Evolutionary conservation across 257 asterid genomes (phyloP).

Genomic region (Rauvolfia tetraphylla): DNA sequence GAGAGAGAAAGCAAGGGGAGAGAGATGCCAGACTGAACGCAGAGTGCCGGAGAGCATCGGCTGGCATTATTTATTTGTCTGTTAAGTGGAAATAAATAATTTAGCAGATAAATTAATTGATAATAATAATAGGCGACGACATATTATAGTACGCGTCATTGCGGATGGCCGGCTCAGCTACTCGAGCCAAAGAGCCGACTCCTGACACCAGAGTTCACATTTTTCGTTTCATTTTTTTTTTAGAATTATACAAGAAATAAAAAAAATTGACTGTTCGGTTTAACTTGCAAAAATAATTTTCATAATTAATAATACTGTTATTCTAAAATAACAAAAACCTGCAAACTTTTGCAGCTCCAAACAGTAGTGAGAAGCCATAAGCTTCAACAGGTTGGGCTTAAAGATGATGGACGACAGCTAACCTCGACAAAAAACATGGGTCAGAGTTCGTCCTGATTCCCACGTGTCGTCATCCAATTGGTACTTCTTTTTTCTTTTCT

Average conservation of each 20-base stretch:
- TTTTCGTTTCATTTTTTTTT: too few species aligned
- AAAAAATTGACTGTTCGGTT: too few species aligned
- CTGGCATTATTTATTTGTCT: slow-evolving; percentile 10
- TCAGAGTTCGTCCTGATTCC: slow-evolving; percentile 6
- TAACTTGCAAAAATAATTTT: too few species aligned
- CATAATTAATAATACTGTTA: too few species aligned
- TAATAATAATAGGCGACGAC: slow-evolving; percentile 1
- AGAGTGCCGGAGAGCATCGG: slow-evolving; percentile 5
- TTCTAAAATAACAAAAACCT: too few species aligned
- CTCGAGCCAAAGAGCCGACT: slow-evolving; percentile 1
- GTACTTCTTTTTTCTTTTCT: not conserved
- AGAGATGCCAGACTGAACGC: slow-evolving; percentile 1
- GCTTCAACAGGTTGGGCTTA: not conserved
- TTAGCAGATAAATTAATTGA: not conserved
- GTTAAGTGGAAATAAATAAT: not conserved
- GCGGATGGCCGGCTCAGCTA: slow-evolving; percentile 6
- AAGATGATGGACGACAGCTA: slow-evolving; percentile 18
- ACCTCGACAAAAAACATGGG: slow-evolving; percentile 14
- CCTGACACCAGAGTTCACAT: not conserved
- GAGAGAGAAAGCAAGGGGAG: slow-evolving; percentile 8
- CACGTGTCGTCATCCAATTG: not conserved
- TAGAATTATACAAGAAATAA: too few species aligned
- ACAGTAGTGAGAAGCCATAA: not conserved
- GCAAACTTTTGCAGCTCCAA: not conserved
- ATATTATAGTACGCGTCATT: not conserved